phyloP scores from a whole-genome alignment of 2,329 filamentous ascomycete genomes.

The Phaeosphaeria sp. region DNA sequence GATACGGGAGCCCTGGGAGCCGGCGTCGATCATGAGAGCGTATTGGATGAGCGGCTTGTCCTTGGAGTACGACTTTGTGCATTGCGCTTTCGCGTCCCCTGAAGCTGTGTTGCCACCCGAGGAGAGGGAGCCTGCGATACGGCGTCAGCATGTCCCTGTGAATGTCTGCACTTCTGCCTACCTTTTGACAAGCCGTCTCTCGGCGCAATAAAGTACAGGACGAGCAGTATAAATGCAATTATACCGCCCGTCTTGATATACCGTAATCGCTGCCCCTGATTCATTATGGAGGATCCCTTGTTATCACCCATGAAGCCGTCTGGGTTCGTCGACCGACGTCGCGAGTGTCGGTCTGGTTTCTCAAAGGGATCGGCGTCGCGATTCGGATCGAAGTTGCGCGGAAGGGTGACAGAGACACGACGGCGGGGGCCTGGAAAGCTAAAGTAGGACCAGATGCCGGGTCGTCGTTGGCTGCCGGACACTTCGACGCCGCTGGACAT shows the following conservation, averaged over 20 bases:
- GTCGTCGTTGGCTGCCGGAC: slow-evolving; percentile 50
- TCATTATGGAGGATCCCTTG: slow-evolving; percentile 62
- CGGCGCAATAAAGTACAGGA: slow-evolving; percentile 65
- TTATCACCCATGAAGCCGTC: slow-evolving; percentile 52
- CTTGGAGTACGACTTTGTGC: slow-evolving; percentile 81
- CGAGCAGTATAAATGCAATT: slow-evolving; percentile 63
- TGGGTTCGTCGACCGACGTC: slow-evolving; percentile 43
- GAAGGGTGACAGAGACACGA: slow-evolving; percentile 59
- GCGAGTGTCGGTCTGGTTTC: slow-evolving; percentile 54
- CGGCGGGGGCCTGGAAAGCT: slow-evolving; percentile 60
- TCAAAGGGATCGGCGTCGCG: slow-evolving; percentile 52
- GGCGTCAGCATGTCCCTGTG: not conserved
- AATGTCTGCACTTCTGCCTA: slow-evolving; percentile 14
- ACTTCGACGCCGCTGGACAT: slow-evolving; percentile 65
- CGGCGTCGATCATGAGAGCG: slow-evolving; percentile 97
- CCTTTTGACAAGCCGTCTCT: slow-evolving; percentile 39
- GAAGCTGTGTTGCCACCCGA: slow-evolving; percentile 52
- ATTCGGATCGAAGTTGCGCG: slow-evolving; percentile 46
- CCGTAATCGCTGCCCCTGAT: slow-evolving; percentile 66
- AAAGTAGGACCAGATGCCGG: slow-evolving; percentile 62
- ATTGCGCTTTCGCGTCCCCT: slow-evolving; percentile 72
- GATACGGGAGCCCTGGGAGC: slow-evolving; percentile 96
- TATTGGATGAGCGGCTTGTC: slow-evolving; percentile 96
- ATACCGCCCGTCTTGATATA: slow-evolving; percentile 69
- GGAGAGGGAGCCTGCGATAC: slow-evolving; percentile 26